Evolutionary conservation across 306 rosid species (phyloP), one percentile per base, ranked within the genome.

Genomic region (Oemleria cerasiformis): DNA sequence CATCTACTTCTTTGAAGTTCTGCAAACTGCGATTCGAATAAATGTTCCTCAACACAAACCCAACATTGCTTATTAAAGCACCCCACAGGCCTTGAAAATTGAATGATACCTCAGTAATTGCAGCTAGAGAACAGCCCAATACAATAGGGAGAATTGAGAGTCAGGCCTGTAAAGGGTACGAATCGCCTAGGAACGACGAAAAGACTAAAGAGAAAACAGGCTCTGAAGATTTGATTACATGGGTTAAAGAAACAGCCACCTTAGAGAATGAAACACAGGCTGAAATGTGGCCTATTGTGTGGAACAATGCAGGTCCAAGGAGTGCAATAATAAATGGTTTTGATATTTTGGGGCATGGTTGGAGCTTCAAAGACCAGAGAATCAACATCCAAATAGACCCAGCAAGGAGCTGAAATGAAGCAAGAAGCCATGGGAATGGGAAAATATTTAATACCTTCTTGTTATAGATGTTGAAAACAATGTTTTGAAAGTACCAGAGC

Each of bases 201-300:
- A 94, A 91, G 0, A 88, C 62, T 36, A 94, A 95, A 7, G 98
- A 83, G 80, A 94, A 94, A 49, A 85, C 96, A 3, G 98, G 98
- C 75, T 91, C 96, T 0, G 96, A 91, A 17, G 96, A 94, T 77
- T 94, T 94, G 66, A 94, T 94, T 71, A 94, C 98, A 70, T 94
- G 97, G 20, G 98, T 94, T 87, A 94, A 94, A 8, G 98, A 94
- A 58, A 94, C 98, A 30, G 95, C 97, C 16, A 91, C 97, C 80
- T 94, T 94, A 19, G 99, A 91, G 86, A 94, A 87, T 19, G 99
- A 91, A 63, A 94, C 95, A 60, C 97, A 87, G 4, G 97, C 99
- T 38, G 97, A 94, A 58, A 91, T 94, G 84, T 94, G 98, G 63
- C 98, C 98, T 75, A 94, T 77, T 0, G 98, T 89, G 84, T 94